A percentile compares a stretch with the other conserved stretches of the same genome.
These are phyloP conservation scores for Emericellopsis terricola DNA, from an alignment of 495 filamentous ascomycete species.

Conservation along the genomic window DNA sequence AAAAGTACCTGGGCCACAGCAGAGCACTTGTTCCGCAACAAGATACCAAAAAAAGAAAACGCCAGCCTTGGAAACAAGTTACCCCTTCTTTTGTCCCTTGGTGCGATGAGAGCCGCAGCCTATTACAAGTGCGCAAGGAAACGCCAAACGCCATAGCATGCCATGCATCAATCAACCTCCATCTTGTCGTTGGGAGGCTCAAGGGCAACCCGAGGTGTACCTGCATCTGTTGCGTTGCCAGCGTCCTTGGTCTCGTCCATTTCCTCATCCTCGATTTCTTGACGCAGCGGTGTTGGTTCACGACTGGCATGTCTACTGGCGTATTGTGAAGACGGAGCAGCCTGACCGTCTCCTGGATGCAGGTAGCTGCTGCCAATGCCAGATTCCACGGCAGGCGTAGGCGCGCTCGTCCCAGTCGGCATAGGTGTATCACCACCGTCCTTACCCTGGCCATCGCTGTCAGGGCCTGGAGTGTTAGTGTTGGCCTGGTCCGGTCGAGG, in stretches of 20 bases:
- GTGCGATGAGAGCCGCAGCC: no score
- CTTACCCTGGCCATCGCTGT: conserved; percentile 18
- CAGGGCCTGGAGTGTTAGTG: conserved; percentile 19
- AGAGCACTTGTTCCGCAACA: no score
- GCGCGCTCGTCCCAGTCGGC: conserved; percentile 25
- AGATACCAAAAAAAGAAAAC: no score
- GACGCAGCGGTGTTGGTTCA: conserved; percentile 9
- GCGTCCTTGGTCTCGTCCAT: conserved; percentile 20
- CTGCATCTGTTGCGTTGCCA: conserved; percentile 23
- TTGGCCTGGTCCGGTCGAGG: conserved; percentile 21
- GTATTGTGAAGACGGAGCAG: conserved; percentile 13
- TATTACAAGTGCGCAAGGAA: no score
- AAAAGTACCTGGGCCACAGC: no score
- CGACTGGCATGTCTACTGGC: conserved; percentile 21
- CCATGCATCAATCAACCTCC: conserved; percentile 24
- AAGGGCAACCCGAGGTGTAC: conserved; percentile 29
- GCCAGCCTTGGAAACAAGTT: no score
- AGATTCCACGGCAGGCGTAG: conserved; percentile 6
- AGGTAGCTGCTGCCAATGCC: not conserved
- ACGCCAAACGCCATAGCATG: not conserved
- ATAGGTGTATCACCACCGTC: conserved; percentile 23
- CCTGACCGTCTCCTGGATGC: not conserved
- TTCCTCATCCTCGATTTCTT: conserved; percentile 39
- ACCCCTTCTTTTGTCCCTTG: no score
- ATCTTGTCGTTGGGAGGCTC: conserved; percentile 43